A percentile compares a stretch with the other conserved stretches of the same genome.
These are phyloP conservation scores for Eimeria praecox DNA, from an alignment of 169 alveolate species.

Conservation along the genomic window DNA sequence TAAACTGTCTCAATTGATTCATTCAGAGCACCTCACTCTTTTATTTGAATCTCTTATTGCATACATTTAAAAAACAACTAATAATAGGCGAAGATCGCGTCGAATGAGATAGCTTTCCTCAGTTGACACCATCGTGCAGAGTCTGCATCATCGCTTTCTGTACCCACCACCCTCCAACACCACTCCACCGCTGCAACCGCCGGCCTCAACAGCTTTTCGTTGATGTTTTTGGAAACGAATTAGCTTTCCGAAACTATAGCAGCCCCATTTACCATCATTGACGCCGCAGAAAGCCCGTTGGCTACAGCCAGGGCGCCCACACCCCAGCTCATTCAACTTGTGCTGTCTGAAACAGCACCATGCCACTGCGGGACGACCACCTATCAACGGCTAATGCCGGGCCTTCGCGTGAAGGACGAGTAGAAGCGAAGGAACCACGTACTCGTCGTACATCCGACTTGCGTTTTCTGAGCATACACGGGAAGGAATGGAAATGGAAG, in stretches of 20 bases:
- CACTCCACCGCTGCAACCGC: too few species aligned
- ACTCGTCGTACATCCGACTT: background rate
- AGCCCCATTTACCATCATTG: background rate
- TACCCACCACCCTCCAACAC: background rate
- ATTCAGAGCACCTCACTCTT: background rate
- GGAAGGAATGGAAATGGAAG: background rate
- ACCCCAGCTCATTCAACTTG: background rate
- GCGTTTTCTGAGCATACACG: background rate
- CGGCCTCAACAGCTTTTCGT: background rate
- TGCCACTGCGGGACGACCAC: background rate
- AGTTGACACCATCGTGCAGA: background rate
- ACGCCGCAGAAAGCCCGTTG: background rate
- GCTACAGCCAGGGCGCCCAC: background rate
- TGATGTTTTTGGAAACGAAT: background rate
- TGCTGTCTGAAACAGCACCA: background rate
- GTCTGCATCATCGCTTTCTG: background rate
- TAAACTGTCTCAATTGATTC: background rate
- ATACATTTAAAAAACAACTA: background rate
- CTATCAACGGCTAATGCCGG: background rate
- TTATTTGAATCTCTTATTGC: background rate
- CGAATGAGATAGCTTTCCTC: background rate
- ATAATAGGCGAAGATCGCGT: background rate
- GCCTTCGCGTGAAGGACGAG: too few species aligned
- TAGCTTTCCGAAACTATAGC: background rate
- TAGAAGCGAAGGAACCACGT: too few species aligned